Evolutionary conservation across 192 early-diverging fungal species (phyloP), one percentile per base, ranked within the genome.

Genomic region (Coemansia sp.): DNA sequence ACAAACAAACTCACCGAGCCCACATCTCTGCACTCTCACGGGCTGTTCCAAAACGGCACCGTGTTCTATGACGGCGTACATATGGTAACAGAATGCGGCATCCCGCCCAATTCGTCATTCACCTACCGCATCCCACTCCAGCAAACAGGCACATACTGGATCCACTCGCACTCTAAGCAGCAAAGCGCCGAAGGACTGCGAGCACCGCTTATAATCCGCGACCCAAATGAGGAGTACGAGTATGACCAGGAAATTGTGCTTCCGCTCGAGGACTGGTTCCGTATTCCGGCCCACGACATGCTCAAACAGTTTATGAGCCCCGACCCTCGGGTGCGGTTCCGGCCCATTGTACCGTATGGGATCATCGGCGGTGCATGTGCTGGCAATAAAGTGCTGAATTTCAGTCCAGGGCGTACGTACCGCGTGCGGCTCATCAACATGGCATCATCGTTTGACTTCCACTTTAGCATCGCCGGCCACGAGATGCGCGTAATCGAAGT

Each of bases 141-240:
- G 57, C 91, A 95, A 61, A 69, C 82, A 32, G 92, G 92, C 38
- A 92, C 90, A 21, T 94, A 87, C 82, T 95, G 91, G 92, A 86
- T 89, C 58, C 90, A 93, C 70, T 79, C 84, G 47, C 91, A 92
- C 71, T 83, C 48, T 57, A 77, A 67, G 53, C 81, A 71, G 22
- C 90, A 94, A 67, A 92, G 91, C 57, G 85, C 89, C 22, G 91
- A 94, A 59, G 91, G 91, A 32, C 76, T 93, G 54, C 87, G 88
- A 63, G 81, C 82, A 1, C 79, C 90, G 23, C 64, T 94, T 8
- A 79, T 92, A 45, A 76, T 94, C 62, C 65, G 64, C 32, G 61
- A 84, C 55, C 82, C 85, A n/a, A 24, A 73, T 7, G 69, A 77
- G 15, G 23, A 37, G 12, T 84, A 88, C 70, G 22, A 64, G 56